Percentiles rank a stretch among this genome's conserved stretches.
Conservation (phyloP, 768 basidiomycete genomes). For the Suillus decipiens region DNA sequence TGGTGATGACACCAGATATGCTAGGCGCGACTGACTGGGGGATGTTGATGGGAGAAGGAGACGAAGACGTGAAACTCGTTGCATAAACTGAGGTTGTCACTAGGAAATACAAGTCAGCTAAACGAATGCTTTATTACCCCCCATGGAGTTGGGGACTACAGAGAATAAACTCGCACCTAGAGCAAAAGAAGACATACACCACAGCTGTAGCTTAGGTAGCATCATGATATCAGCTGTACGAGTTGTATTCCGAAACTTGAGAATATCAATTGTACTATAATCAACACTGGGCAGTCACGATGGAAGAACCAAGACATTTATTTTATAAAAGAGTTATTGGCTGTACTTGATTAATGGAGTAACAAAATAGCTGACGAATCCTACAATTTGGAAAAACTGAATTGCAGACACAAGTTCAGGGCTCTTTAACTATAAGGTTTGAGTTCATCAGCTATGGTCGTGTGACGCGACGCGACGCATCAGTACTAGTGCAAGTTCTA, state of each 20-base stretch:
- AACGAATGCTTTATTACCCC: no score
- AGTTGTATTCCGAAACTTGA: not conserved
- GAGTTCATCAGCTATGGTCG: no score
- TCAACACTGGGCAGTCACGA: not conserved
- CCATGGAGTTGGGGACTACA: not conserved
- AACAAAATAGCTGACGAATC: no score
- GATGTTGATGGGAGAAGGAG: not conserved
- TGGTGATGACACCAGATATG: slow-evolving; percentile 25
- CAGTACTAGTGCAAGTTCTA: no score
- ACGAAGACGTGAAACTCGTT: not conserved
- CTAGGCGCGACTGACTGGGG: not conserved
- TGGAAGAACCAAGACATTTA: not conserved
- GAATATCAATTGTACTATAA: not conserved
- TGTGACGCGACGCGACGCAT: no score
- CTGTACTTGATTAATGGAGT: no score
- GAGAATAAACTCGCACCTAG: not conserved
- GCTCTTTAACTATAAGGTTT: no score
- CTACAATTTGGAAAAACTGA: no score
- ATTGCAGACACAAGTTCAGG: no score
- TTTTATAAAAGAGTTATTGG: not conserved
- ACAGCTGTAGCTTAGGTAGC: not conserved
- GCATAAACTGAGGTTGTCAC: no score
- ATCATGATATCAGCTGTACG: not conserved
- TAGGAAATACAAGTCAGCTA: no score
- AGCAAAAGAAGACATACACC: not conserved